Base-by-base conservation (phyloP, 1,284 basidiomycete species). In the Ceratobasidium sp. region DNA sequence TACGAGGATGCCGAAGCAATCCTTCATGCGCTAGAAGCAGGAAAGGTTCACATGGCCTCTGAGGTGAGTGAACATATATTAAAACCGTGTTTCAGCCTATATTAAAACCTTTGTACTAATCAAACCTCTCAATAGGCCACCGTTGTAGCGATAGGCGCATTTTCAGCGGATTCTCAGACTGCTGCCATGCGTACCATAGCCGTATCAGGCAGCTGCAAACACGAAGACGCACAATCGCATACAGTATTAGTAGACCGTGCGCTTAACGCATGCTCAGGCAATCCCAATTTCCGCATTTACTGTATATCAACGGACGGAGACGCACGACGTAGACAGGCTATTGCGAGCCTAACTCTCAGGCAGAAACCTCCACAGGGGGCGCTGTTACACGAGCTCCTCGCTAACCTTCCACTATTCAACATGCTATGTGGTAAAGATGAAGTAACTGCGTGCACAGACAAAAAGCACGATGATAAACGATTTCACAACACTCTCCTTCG, bases 381-480 rank as follows among this genome's bases (percentile, higher is more conserved):
- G 13, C 8, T n/a, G 7, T 23, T 73, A 14, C 79, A 75, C 64
- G 43, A 47, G 2, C 63, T 78, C 1, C 75, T 82, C 8, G 11
- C 49, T 8, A 62, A 71, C 3, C 75, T 83, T 0, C 46, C 4
- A n/a, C 75, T 82, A 44, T 62, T 83, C 41, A 77, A 83, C 73
- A 73, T 79, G 0, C 64, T 76, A 16, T 79, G 81, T 21, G 81
- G 82, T 8, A 76, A 79, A 13, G 80, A 82, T 67, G 81, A 82
- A 63, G 14, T 83, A 0, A 82, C 80, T 0, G 49, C 62, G 0
- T 79, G 83, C 72, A 81, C 82, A 61, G 82, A 83, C 55, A 79
- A 69, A 54, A 80, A 81, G 32, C 82, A 83, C 72, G 55, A 82
- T 6, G 73, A 81, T 74, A 83, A 83, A 73, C 75, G 79, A 0